Conservation (phyloP, 176 grass and related monocot species). For the Cocos nucifera region DNA sequence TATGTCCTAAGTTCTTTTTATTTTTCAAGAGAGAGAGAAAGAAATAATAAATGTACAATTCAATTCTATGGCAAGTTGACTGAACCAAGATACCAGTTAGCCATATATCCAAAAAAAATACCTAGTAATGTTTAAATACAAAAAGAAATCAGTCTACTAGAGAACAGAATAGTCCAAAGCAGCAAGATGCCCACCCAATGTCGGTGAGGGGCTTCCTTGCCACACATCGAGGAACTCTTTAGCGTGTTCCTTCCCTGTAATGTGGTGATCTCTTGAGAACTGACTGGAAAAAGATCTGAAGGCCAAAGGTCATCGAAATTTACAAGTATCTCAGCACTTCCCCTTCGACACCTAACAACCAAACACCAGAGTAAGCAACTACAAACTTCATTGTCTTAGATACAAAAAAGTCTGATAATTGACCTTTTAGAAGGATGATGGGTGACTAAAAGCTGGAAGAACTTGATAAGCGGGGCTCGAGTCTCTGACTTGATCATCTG, state of each 20-base stretch:
- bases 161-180: no score
- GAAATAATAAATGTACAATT: no score
- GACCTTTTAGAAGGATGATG: constrained; percentile 99
- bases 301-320: constrained; percentile 92
- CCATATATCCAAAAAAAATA: no score
- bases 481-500: constrained; percentile 87
- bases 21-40: no score
- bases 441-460: constrained; percentile 86
- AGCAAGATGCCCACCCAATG: constrained; percentile 60
- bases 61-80: no score
- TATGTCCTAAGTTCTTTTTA: no score
- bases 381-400: not conserved
- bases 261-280: constrained; percentile 35
- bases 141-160: no score
- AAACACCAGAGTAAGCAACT: constrained; percentile 7
- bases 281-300: constrained; percentile 42
- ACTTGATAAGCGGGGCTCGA: constrained; percentile 65
- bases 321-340: constrained; percentile 80
- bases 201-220: constrained; percentile 83
- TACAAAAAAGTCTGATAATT: constrained; percentile 6
- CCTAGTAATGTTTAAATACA: no score
- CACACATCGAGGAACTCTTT: constrained; percentile 52
- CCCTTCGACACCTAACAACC: constrained; percentile 62
- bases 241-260: constrained; percentile 37
- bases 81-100: no score